Conservation (phyloP, 192 early-diverging fungal species). For the Mortierella claussenii region DNA sequence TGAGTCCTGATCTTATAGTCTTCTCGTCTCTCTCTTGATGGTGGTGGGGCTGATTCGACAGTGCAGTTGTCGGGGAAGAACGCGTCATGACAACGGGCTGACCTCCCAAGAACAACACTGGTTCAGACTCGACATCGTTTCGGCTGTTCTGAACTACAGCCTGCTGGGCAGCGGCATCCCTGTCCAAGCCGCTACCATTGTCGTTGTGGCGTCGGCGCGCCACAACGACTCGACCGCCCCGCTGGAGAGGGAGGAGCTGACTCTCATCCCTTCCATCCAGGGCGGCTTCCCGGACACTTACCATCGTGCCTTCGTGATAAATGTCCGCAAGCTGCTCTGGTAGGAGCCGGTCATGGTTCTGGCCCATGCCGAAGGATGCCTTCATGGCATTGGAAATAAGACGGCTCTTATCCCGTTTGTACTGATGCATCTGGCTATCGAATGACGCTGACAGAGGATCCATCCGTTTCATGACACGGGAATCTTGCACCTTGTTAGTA, state of each 20-base stretch:
- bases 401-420: no score
- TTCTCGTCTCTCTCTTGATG: conserved; percentile 24
- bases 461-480: no score
- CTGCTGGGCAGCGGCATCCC: conserved; percentile 34
- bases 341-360: conserved; percentile 14
- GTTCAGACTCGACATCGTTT: conserved; percentile 47
- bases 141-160: conserved; percentile 54
- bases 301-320: not conserved
- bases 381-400: no score
- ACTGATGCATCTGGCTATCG: no score
- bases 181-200: conserved; percentile 7
- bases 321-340: not conserved
- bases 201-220: conserved; percentile 17
- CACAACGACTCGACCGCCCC: conserved; percentile 11
- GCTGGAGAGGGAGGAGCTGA: no score
- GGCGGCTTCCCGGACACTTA: conserved; percentile 3
- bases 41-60: conserved; percentile 36
- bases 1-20: no score
- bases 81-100: conserved; percentile 60
- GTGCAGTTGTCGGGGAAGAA: conserved; percentile 52
- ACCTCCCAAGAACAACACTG: conserved; percentile 47
- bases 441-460: no score
- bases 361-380: not conserved
- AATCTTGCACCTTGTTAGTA: no score
- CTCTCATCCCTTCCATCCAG: not conserved